phyloP scores from a whole-genome alignment of 192 early-diverging fungal genomes.

The Chytriomyces sp. region DNA sequence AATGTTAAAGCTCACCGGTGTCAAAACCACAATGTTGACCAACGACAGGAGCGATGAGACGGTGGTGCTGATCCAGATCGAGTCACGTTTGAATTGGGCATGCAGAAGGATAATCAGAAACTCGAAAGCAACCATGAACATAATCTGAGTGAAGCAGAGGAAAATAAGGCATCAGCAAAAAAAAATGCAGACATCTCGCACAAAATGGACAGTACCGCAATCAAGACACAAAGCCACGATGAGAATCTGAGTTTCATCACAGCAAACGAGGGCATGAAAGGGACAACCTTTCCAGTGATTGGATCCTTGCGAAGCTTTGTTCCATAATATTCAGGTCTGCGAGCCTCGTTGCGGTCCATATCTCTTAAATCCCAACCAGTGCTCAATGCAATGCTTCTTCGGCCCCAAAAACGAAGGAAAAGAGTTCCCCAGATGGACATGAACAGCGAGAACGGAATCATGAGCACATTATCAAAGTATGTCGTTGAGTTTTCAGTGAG shows the following conservation, averaged over 20 bases:
- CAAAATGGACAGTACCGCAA: conserved; percentile 12
- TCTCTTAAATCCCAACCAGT: conserved; percentile 61
- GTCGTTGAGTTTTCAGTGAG: conserved; percentile 25
- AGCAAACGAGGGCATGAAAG: neutral
- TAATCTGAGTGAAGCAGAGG: conserved; percentile 37
- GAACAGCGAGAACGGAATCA: conserved; percentile 62
- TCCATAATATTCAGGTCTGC: conserved; percentile 65
- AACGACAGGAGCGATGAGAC: conserved; percentile 55
- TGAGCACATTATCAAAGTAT: conserved; percentile 64
- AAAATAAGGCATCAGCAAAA: neutral
- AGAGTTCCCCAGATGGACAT: conserved; percentile 66
- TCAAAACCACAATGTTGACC: conserved; percentile 61
- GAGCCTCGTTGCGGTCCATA: conserved; percentile 55
- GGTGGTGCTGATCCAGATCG: conserved; percentile 11
- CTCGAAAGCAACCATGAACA: conserved; percentile 38
- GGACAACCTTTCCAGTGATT: conserved; percentile 56
- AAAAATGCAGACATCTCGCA: neutral
- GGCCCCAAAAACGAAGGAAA: conserved; percentile 70
- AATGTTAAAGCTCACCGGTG: conserved; percentile 49
- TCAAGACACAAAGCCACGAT: neutral
- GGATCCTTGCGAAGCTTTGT: conserved; percentile 55
- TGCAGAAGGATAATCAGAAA: conserved; percentile 36
- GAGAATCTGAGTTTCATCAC: neutral
- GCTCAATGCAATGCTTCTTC: conserved; percentile 53
- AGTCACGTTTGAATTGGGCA: conserved; percentile 4